phyloP scores from a whole-genome alignment of 306 rosid species.

The Hylodesmum podocarpum region DNA sequence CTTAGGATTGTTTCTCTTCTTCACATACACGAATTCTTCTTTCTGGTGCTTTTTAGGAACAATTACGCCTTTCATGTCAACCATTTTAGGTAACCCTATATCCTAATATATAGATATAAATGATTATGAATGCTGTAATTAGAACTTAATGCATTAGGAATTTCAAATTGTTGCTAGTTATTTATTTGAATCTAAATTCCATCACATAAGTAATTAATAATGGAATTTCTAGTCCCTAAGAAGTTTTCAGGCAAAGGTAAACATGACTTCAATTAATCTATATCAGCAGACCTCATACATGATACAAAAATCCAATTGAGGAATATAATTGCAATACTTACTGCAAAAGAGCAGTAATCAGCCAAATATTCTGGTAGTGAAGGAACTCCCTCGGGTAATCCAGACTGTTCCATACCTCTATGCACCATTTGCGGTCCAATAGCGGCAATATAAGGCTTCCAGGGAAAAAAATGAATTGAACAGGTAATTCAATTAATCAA shows the following conservation, averaged over 20 bases:
- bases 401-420: conserved; percentile 60
- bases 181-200: neutral
- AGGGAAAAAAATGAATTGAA: conserved; percentile 27
- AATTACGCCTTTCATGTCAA: neutral
- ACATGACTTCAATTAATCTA: neutral
- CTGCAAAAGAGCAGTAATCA: conserved; percentile 71
- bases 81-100: neutral
- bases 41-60: neutral
- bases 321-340: conserved; percentile 47
- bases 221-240: conserved; percentile 16
- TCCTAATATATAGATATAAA: neutral
- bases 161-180: neutral
- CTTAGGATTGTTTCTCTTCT: neutral
- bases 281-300: neutral
- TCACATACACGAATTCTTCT: neutral
- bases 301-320: neutral
- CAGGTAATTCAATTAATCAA: conserved; percentile 3
- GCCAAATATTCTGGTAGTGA: conserved; percentile 80
- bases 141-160: neutral
- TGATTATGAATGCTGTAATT: neutral
- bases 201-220: conserved; percentile 5
- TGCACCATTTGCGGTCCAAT: conserved; percentile 31
- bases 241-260: conserved; percentile 1
- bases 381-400: conserved; percentile 82
- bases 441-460: conserved; percentile 66